These are phyloP conservation scores for Xylogone sp. DNA, from an alignment of 2,329 filamentous ascomycete species.

Conservation along the genomic window DNA sequence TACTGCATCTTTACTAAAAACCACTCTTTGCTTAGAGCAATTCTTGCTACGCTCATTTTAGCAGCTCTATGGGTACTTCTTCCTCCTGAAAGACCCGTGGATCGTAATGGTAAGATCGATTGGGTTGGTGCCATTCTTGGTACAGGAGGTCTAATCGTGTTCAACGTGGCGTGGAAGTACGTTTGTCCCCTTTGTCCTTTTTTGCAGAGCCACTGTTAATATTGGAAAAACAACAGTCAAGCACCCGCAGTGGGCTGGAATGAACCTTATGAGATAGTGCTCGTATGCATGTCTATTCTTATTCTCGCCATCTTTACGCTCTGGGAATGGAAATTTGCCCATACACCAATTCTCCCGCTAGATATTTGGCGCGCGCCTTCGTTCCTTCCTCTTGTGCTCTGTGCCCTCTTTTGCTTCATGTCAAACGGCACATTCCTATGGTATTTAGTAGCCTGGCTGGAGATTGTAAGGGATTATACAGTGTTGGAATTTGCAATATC, in stretches of 20 bases:
- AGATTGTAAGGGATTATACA: conserved; percentile 34
- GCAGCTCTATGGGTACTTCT: neutral
- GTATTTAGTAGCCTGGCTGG: conserved; percentile 42
- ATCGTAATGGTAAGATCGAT: conserved; percentile 32
- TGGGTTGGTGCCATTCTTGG: conserved; percentile 34
- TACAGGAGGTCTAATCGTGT: conserved; percentile 35
- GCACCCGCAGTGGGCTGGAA: conserved; percentile 2
- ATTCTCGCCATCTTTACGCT: neutral
- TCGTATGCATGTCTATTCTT: neutral
- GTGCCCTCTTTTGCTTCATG: neutral
- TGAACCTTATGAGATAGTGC: neutral
- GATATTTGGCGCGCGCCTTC: conserved; percentile 1
- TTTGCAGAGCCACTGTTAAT: too few relatives aligned
- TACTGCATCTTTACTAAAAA: too few relatives aligned
- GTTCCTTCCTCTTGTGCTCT: neutral
- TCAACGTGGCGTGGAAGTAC: conserved; percentile 46
- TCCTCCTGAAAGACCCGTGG: conserved; percentile 5
- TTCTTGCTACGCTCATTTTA: neutral
- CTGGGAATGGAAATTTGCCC: conserved; percentile 1
- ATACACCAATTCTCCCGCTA: conserved; percentile 3
- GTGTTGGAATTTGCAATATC: conserved; percentile 35
- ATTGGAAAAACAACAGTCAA: too few relatives aligned
- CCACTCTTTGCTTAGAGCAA: too few relatives aligned
- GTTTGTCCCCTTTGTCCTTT: neutral
- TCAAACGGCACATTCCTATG: conserved; percentile 38